A percentile compares a stretch with the other conserved stretches of the same genome.
Conservation (phyloP, 495 filamentous ascomycete species). For the Penicillium verhagenii region DNA sequence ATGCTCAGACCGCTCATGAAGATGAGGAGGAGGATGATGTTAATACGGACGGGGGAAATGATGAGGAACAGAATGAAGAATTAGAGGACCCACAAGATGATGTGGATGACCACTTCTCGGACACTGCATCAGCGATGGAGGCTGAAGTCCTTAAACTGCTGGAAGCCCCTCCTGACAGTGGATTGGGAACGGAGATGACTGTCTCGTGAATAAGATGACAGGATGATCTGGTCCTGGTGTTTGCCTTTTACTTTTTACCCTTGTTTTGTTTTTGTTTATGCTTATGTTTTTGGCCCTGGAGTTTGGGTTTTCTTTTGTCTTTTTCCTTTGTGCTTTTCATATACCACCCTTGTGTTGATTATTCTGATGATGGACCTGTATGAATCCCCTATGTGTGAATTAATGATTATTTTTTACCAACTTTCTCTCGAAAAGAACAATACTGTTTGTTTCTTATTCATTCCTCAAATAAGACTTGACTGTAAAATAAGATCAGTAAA, state of each 20-base stretch:
- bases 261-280: constrained; percentile 12
- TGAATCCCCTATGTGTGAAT: constrained; percentile 23
- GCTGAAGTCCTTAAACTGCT: constrained; percentile 28
- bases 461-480: too few relatives aligned
- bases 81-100: constrained; percentile 11
- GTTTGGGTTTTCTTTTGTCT: constrained; percentile 9
- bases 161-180: constrained; percentile 44
- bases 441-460: too few relatives aligned
- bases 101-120: constrained; percentile 19
- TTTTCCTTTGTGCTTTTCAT: constrained; percentile 20
- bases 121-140: constrained; percentile 32
- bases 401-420: constrained; percentile 6
- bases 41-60: constrained; percentile 11
- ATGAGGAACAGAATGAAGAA: constrained; percentile 9
- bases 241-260: not conserved
- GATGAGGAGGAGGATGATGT: constrained; percentile 6
- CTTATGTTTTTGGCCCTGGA: constrained; percentile 7
- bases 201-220: constrained; percentile 21
- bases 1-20: constrained; percentile 18
- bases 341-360: constrained; percentile 28
- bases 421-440: constrained; percentile 6
- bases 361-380: constrained; percentile 20
- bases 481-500: not conserved
- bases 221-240: not conserved
- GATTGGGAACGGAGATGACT: constrained; percentile 43